Base-by-base conservation (phyloP, 176 grass and related monocot species). In the Tuctoria greenei region DNA sequence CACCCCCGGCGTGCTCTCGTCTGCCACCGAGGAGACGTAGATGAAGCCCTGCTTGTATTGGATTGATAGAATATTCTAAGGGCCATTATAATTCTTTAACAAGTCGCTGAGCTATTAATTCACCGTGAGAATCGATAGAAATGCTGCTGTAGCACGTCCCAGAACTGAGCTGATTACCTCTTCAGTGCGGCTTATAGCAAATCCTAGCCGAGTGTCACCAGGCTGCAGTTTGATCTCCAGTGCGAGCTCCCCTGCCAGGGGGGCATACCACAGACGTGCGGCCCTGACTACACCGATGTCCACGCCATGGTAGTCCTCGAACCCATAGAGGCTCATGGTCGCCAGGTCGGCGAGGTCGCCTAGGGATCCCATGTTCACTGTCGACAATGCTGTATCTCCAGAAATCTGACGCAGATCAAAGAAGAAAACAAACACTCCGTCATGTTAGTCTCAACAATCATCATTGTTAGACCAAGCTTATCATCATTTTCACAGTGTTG, bases 261-360 rank as follows among this genome's bases (percentile, higher is more conserved):
- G 82, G 20, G 75, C 78, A 28, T 88, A 93, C 91, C 88, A 93
- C 59, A 93, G 49, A 37, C 84, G 87, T 18, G 80, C 81, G 0
- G 84, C 81, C 67, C 91, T 64, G 4, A 88, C 69, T 6, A 93
- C 81, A 12, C 91, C 91, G 10, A 93, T 93, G 68, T 93, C 87
- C 12, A 93, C 65, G 8, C 91, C 91, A 8, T 87, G 87, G 84
- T 93, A 94, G 52, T 90, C 88, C 83, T 94, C 88, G 11, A 94
- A 94, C 6, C 88, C 91, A 8, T 90, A 90, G 17, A 94, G 79
- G 64, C 91, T 94, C 56, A 86, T 76, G 61, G 87, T 90, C 5
- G 88, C 88, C 75, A 90, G 50, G 74, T 93, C 86, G 6, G 85
- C 72, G 8, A 94, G 74, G 67, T 94, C 88, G 26, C 85, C 63